Evolutionary conservation across 2,329 filamentous ascomycete species (phyloP).

Genomic region (Catunica adiposa): DNA sequence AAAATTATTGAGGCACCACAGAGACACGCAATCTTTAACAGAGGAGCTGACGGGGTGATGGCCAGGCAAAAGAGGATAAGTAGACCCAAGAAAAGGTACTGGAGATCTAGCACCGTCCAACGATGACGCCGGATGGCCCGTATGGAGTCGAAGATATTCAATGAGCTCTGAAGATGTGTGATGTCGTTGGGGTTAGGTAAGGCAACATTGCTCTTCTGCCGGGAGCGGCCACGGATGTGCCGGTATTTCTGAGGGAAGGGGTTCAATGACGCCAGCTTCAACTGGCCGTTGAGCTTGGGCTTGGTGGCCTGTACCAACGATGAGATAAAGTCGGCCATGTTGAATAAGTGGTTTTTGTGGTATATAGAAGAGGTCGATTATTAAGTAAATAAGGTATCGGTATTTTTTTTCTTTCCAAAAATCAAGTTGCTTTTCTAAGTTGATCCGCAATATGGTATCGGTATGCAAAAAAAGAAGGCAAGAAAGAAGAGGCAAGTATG

Average conservation of each 20-base stretch:
- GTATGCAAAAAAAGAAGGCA: background rate
- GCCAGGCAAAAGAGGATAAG: conserved; percentile 69
- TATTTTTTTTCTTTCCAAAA: background rate
- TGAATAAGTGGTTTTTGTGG: background rate
- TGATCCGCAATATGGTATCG: background rate
- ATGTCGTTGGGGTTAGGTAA: conserved; percentile 39
- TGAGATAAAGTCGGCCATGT: conserved; percentile 25
- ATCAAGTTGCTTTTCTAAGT: background rate
- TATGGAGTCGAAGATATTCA: conserved; percentile 64
- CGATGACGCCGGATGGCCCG: conserved; percentile 57
- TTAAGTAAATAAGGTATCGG: background rate
- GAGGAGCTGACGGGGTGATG: conserved; percentile 64
- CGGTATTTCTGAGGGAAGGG: conserved; percentile 27
- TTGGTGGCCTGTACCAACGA: conserved; percentile 24
- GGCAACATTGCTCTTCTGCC: conserved; percentile 24
- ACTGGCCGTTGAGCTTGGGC: conserved; percentile 26
- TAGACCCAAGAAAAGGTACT: conserved; percentile 61
- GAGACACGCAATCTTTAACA: conserved; percentile 59
- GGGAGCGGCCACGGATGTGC: conserved; percentile 23
- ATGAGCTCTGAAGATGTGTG: conserved; percentile 62
- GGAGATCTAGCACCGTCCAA: conserved; percentile 70
- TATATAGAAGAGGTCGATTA: background rate
- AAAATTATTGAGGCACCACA: conserved; percentile 52
- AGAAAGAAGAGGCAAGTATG: too few relatives aligned
- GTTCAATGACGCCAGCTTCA: conserved; percentile 28